Evolutionary conservation across 257 asterid genomes (phyloP), one percentile per base, ranked within the genome.

Genomic region (Forsythia viridissima): DNA sequence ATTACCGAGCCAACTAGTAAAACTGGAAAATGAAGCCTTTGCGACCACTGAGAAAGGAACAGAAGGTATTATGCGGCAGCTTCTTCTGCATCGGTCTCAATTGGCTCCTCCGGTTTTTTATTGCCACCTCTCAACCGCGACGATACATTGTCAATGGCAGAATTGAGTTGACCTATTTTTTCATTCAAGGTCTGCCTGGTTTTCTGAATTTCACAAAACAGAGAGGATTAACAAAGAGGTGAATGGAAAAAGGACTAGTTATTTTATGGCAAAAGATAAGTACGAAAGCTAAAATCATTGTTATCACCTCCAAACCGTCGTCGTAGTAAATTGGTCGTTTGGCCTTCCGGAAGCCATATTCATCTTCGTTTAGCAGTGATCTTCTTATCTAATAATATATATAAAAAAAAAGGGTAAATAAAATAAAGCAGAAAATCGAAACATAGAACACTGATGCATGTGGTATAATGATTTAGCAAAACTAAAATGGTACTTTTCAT

Each of bases 111-210:
- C 61, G 92, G 92, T 48, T 79, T 76, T n/a, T 85, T 90, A 74
- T 84, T 90, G 79, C 96, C 91, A 80, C 98, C 97, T 88, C 94
- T 90, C 88, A 94, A 83, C 66, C 97, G 96, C 52, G 96, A 81
- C 2, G 93, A 89, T 46, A 92, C 97, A 37, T 90, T 90, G 90
- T 92, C 98, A 68, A 94, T 92, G 80, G 97, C 98, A 69, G 89
- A 88, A 86, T 90, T 94, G 85, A 94, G 96, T 80, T 92, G 97
- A 81, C 90, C 82, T 65, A 92, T 84, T 79, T 91, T 94, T 73
- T 87, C 92, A 74, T 88, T 89, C 85, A 94, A 80, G 38, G 90
- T 91, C 86, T 87, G 87, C 84, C 98, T 87, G 70, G 93, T 94
- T 84, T 83, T 90, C 97, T 92, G 97, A 71, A 82, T 81, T 76